Conservation (phyloP, 192 early-diverging fungal genomes). For the Ambispora gerdemannii region DNA sequence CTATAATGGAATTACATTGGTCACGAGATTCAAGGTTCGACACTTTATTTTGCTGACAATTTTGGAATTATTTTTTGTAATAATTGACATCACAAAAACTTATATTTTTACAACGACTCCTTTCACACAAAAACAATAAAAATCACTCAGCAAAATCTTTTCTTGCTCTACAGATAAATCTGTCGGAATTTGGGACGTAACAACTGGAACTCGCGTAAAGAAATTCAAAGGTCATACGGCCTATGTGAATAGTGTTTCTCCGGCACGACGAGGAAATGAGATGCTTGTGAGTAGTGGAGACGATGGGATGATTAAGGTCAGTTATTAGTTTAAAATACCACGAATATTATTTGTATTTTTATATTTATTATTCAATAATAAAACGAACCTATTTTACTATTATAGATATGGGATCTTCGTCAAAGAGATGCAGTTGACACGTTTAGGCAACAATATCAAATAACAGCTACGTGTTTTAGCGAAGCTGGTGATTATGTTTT, state of each 20-base stretch:
- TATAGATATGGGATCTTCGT: constrained; percentile 68
- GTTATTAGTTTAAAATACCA: not conserved
- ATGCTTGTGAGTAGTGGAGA: constrained; percentile 81
- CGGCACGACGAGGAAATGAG: constrained; percentile 68
- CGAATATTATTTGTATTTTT: constrained; percentile 1
- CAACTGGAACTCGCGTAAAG: constrained; percentile 78
- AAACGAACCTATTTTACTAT: not conserved
- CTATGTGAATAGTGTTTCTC: constrained; percentile 79
- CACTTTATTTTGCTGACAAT: not conserved
- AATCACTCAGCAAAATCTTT: constrained; percentile 62
- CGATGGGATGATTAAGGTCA: constrained; percentile 71
- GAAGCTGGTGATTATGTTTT: constrained; percentile 77
- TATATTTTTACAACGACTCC: not conserved
- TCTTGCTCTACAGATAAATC: constrained; percentile 83
- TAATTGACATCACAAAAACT: too few relatives aligned
- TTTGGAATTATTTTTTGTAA: not conserved
- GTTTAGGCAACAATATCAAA: constrained; percentile 59
- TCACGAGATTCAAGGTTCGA: constrained; percentile 68
- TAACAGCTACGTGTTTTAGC: constrained; percentile 77
- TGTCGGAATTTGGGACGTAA: constrained; percentile 78
- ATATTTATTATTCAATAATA: too few relatives aligned
- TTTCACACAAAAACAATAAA: not conserved
- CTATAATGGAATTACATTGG: constrained; percentile 90
- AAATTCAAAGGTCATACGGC: constrained; percentile 75
- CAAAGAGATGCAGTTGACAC: constrained; percentile 58